A percentile compares a stretch with the other conserved stretches of the same genome.
phyloP scores from a whole-genome alignment of 768 basidiomycete genomes.

The Rhodosporidiobolus odoratus region DNA sequence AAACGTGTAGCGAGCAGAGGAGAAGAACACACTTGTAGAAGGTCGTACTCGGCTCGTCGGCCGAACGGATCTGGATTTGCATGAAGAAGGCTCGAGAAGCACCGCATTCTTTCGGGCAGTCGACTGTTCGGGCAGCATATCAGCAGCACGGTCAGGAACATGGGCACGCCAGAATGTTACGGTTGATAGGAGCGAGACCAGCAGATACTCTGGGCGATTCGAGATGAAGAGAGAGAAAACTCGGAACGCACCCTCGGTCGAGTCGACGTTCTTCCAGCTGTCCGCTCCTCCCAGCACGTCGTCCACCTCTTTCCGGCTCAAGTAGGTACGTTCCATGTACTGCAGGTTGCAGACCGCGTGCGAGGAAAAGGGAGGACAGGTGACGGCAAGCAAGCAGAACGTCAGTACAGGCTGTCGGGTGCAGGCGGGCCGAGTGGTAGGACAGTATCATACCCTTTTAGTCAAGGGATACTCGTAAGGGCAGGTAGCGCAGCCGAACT shows the following conservation, averaged over 20 bases:
- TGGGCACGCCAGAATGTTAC: too few species aligned
- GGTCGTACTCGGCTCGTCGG: conserved; percentile 43
- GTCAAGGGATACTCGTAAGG: conserved; percentile 91
- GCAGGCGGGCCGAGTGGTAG: not conserved
- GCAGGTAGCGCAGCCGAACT: conserved; percentile 89
- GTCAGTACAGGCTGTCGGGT: too few species aligned
- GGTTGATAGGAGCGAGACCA: not conserved
- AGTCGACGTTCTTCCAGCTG: conserved; percentile 89
- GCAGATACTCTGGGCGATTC: not conserved
- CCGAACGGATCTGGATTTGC: conserved; percentile 77
- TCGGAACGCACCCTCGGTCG: conserved; percentile 61
- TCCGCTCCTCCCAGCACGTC: conserved; percentile 93
- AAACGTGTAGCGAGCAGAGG: not conserved
- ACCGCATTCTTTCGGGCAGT: conserved; percentile 67
- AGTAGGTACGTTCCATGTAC: conserved; percentile 81
- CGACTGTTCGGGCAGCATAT: too few species aligned
- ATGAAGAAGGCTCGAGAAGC: conserved; percentile 82
- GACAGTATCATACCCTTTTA: conserved; percentile 59
- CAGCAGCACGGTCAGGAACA: too few species aligned
- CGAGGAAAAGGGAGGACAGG: conserved; percentile 5
- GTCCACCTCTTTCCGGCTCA: conserved; percentile 86
- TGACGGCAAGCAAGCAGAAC: conserved; percentile 19
- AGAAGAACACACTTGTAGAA: conserved; percentile 40
- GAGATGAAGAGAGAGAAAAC: not conserved
- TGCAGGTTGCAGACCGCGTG: conserved; percentile 51